These are phyloP conservation scores for Trametes maxima DNA, from an alignment of 768 basidiomycete species.

Conservation along the genomic window DNA sequence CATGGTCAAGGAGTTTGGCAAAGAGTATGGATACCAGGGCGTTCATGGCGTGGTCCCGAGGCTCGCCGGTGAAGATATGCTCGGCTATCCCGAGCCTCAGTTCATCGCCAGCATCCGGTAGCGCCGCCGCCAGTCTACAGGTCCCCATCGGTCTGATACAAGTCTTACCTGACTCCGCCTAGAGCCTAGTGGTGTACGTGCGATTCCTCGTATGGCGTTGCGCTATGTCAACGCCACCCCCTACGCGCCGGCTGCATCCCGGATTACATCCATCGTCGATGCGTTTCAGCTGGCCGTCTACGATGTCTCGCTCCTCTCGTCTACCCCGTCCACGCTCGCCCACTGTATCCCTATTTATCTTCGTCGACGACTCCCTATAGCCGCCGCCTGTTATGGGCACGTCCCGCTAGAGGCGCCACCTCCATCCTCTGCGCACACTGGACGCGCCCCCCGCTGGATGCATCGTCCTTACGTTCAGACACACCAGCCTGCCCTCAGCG, in stretches of 20 bases:
- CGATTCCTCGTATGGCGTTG: background rate
- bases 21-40: slow-evolving; percentile 71
- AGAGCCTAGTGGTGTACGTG: slow-evolving; percentile 8
- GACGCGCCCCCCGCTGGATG: slow-evolving; percentile 3
- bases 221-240: background rate
- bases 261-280: background rate
- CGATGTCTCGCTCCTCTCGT: background rate
- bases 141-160: background rate
- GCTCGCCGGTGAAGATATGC: slow-evolving; percentile 26
- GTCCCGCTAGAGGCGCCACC: background rate
- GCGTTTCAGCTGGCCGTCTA: background rate
- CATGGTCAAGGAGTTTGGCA: slow-evolving; percentile 83
- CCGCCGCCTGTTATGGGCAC: background rate
- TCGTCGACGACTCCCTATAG: slow-evolving; percentile 2
- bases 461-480: slow-evolving; percentile 7
- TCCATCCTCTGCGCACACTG: background rate
- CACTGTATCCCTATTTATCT: slow-evolving; percentile 14
- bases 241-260: background rate
- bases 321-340: background rate
- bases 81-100: slow-evolving; percentile 14
- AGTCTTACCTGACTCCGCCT: background rate
- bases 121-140: background rate
- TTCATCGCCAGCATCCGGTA: slow-evolving; percentile 11
- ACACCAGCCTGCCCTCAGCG: slow-evolving; percentile 1
- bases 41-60: slow-evolving; percentile 74